These are phyloP conservation scores for Colletotrichum simmondsii DNA, from an alignment of 2,329 filamentous ascomycete species.

Conservation along the genomic window DNA sequence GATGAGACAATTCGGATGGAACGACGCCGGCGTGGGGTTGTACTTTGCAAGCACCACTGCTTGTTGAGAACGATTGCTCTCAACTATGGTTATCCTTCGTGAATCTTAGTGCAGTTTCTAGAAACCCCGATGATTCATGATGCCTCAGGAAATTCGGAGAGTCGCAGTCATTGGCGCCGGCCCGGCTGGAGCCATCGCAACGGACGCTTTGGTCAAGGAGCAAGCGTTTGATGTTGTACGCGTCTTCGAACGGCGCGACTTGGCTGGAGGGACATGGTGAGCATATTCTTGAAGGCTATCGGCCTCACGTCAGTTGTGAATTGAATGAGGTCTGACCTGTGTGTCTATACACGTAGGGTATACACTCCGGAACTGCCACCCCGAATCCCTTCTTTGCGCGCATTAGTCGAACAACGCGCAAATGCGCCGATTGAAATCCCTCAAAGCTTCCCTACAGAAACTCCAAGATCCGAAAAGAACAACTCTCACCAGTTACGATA, in stretches of 20 bases:
- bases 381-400: background rate
- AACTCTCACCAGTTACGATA: background rate
- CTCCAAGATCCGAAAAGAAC: background rate
- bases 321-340: background rate
- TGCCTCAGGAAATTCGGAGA: background rate
- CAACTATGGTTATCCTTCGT: background rate
- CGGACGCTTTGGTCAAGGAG: background rate
- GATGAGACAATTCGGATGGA: background rate
- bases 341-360: background rate
- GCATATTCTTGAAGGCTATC: background rate
- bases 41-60: background rate
- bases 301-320: no score
- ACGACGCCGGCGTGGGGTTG: background rate
- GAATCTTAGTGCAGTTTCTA: background rate
- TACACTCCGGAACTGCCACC: background rate
- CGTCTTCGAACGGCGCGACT: background rate
- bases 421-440: background rate
- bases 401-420: background rate
- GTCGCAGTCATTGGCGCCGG: background rate
- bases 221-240: background rate
- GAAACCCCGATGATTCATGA: fast-evolving
- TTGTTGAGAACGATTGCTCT: background rate
- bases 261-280: background rate
- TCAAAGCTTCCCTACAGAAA: background rate
- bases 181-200: background rate